Evolutionary conservation across 164 flowering plant genomes (phyloP).

Genomic region (Vitis rotundifolia): DNA sequence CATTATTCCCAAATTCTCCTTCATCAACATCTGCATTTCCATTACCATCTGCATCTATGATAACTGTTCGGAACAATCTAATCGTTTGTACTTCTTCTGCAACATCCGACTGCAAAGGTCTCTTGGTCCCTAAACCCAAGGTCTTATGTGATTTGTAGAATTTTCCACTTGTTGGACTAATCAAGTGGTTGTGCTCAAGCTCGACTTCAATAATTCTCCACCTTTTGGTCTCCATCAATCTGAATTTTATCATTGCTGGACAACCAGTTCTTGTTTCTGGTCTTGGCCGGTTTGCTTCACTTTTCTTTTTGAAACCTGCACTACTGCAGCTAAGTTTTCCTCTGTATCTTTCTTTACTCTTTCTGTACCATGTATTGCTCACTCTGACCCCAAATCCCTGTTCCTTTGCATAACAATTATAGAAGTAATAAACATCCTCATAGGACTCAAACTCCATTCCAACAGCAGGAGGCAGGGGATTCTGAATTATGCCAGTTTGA

Average conservation of each 20-base stretch:
- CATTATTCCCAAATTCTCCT: slow-evolving; percentile 15
- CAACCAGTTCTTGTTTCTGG: slow-evolving; percentile 40
- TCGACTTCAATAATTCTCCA: slow-evolving; percentile 41
- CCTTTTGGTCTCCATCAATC: slow-evolving; percentile 34
- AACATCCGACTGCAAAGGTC: slow-evolving; percentile 20
- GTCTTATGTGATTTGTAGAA: slow-evolving; percentile 33
- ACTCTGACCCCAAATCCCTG: slow-evolving; percentile 44
- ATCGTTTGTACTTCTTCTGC: slow-evolving; percentile 31
- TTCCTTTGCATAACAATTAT: slow-evolving; percentile 31
- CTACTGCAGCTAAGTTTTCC: slow-evolving; percentile 46
- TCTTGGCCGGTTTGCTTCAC: slow-evolving; percentile 36
- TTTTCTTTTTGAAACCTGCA: slow-evolving; percentile 40
- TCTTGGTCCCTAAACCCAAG: slow-evolving; percentile 31
- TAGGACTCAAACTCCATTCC: slow-evolving; percentile 43
- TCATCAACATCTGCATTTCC: slow-evolving; percentile 23
- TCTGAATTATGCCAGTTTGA: slow-evolving; percentile 24
- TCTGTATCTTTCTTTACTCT: slow-evolving; percentile 38
- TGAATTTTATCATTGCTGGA: slow-evolving; percentile 41
- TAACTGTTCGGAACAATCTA: slow-evolving; percentile 40
- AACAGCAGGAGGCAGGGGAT: slow-evolving; percentile 39
- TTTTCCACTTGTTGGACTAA: slow-evolving; percentile 28
- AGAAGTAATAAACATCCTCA: slow-evolving; percentile 41
- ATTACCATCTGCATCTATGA: slow-evolving; percentile 34
- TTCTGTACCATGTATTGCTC: slow-evolving; percentile 43
- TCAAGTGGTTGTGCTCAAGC: slow-evolving; percentile 41